A percentile compares a stretch with the other conserved stretches of the same genome.
These are phyloP conservation scores for Biscutella laevigata DNA, from an alignment of 441 rosid genomes.

Conservation along the genomic window DNA sequence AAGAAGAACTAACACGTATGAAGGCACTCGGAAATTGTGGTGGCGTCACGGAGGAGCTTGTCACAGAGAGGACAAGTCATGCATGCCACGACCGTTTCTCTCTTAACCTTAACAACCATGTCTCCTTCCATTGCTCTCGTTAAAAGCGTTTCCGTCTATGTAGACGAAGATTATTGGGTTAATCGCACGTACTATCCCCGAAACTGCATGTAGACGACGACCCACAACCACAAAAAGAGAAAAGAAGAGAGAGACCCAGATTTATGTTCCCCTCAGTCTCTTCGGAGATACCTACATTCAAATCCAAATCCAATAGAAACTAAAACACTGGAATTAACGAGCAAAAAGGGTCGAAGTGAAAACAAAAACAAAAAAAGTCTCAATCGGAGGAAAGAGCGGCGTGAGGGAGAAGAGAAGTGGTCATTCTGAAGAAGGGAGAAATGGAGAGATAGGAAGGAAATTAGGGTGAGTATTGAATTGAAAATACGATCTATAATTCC, in stretches of 20 bases:
- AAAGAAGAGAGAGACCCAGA: too few relatives aligned
- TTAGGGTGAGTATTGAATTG: too few relatives aligned
- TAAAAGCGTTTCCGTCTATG: not conserved
- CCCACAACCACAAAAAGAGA: conserved; percentile 3
- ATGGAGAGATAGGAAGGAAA: too few relatives aligned
- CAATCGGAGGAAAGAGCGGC: conserved; percentile 8
- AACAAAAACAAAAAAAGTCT: not conserved
- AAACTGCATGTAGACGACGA: conserved; percentile 35
- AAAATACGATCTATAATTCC: too few relatives aligned
- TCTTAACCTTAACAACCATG: conserved; percentile 53
- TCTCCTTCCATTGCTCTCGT: conserved; percentile 23
- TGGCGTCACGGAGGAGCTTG: conserved; percentile 68
- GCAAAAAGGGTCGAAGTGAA: not conserved
- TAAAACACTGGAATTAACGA: not conserved
- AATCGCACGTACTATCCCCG: conserved; percentile 27
- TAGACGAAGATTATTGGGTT: conserved; percentile 2
- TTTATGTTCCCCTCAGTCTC: conserved; percentile 33
- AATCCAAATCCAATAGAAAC: conserved; percentile 14
- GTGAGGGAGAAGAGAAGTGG: conserved; percentile 2
- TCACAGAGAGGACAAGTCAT: conserved; percentile 83
- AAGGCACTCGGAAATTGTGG: conserved; percentile 87
- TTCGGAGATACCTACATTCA: conserved; percentile 25
- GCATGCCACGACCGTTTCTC: conserved; percentile 72
- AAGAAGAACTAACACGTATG: conserved; percentile 67
- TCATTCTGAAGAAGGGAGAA: not conserved